phyloP scores from a whole-genome alignment of 2,329 filamentous ascomycete genomes.

The Corinectria fuckeliana region DNA sequence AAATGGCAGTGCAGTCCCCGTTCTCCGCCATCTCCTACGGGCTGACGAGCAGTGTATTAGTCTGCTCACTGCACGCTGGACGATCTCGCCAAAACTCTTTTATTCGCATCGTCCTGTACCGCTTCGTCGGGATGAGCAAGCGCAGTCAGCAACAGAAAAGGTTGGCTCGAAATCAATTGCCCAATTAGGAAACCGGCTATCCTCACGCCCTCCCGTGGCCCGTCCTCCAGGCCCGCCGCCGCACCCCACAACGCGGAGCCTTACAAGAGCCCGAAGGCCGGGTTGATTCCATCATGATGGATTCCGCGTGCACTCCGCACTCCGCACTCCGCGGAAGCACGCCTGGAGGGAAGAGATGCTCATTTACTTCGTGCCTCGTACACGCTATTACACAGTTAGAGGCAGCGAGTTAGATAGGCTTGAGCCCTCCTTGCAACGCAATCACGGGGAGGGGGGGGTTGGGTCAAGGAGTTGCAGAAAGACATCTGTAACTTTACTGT shows the following conservation, averaged over 20 bases:
- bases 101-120: background rate
- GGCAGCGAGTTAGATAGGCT: background rate
- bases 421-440: background rate
- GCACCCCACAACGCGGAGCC: conserved; percentile 29
- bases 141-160: background rate
- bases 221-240: conserved; percentile 1
- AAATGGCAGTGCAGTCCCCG: background rate
- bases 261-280: conserved; percentile 41
- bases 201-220: conserved; percentile 8
- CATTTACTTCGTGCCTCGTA: background rate
- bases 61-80: conserved; percentile 2
- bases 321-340: conserved; percentile 31
- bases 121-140: conserved; percentile 9
- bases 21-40: background rate
- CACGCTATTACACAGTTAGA: background rate
- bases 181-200: conserved; percentile 4
- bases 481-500: background rate
- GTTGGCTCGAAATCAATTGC: conserved; percentile 11
- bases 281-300: background rate
- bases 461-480: background rate
- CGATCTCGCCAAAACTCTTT: background rate
- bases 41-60: conserved; percentile 1
- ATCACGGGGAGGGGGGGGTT: background rate
- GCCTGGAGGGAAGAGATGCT: background rate
- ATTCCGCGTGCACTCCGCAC: conserved; percentile 16